Evolutionary conservation across 345 rosid genomes (phyloP).

Genomic region (Theobroma cacao): DNA sequence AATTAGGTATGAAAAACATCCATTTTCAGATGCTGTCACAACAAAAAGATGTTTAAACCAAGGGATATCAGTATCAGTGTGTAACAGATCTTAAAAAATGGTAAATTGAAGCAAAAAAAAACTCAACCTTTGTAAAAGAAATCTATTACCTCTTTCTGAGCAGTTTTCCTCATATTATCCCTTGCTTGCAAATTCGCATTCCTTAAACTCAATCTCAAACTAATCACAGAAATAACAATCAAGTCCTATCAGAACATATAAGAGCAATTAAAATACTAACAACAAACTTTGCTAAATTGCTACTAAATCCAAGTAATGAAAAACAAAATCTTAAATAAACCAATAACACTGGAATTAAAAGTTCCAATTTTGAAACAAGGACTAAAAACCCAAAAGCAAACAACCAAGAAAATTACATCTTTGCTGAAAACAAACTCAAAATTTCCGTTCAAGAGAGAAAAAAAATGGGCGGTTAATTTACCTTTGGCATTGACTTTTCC

Average conservation of each 20-base stretch:
- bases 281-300: neutral
- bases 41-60: neutral
- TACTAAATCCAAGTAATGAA: neutral
- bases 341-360: neutral
- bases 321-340: too few species aligned
- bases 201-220: slow-evolving; percentile 67
- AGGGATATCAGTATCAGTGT: neutral
- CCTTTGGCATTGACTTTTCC: slow-evolving; percentile 64
- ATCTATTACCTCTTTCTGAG: slow-evolving; percentile 65
- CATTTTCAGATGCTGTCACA: neutral
- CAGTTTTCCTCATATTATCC: slow-evolving; percentile 82
- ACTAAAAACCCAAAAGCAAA: slow-evolving; percentile 2
- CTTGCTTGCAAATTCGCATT: slow-evolving; percentile 92
- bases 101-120: neutral
- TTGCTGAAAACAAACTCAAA: neutral
- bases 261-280: neutral
- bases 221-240: slow-evolving; percentile 24
- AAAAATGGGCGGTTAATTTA: slow-evolving; percentile 9
- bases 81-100: neutral
- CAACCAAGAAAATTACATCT: neutral
- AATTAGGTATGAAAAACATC: neutral
- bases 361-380: neutral
- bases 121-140: neutral
- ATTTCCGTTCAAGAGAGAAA: neutral
- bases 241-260: neutral